phyloP scores from a whole-genome alignment of 1,284 basidiomycete species.

The Sporisorium reilianum region DNA sequence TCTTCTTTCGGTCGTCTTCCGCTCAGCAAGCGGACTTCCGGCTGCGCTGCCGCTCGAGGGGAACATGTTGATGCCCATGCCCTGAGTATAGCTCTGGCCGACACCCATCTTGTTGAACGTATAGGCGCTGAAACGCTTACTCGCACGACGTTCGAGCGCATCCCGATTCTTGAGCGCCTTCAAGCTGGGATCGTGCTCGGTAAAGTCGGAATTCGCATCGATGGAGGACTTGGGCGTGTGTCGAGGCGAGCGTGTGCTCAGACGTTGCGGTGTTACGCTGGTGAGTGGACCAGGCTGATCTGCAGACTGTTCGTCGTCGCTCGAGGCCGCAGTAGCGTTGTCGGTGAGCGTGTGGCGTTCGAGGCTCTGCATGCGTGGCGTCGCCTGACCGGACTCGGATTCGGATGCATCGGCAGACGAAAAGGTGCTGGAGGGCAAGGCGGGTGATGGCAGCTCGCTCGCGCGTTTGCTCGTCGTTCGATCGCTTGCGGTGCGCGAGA shows the following conservation, averaged over 20 bases:
- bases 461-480: constrained; percentile 17
- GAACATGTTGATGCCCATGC: constrained; percentile 48
- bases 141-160: constrained; percentile 88
- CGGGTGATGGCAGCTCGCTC: constrained; percentile 23
- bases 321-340: constrained; percentile 10
- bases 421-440: constrained; percentile 17
- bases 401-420: constrained; percentile 27
- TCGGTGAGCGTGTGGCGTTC: constrained; percentile 49
- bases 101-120: constrained; percentile 92
- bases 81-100: constrained; percentile 51
- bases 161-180: constrained; percentile 89
- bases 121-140: constrained; percentile 95
- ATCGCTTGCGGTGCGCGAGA: constrained; percentile 30
- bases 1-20: constrained; percentile 31
- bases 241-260: constrained; percentile 32
- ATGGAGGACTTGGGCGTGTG: constrained; percentile 45
- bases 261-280: constrained; percentile 34
- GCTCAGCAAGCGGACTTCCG: constrained; percentile 48
- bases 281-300: constrained; percentile 29
- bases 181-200: constrained; percentile 83
- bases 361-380: constrained; percentile 32
- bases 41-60: constrained; percentile 15
- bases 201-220: constrained; percentile 67
- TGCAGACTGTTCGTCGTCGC: constrained; percentile 19
- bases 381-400: constrained; percentile 29